A percentile compares a stretch with the other conserved stretches of the same genome.
Conservation (phyloP, 768 basidiomycete species). For the Scleroderma citrinum region DNA sequence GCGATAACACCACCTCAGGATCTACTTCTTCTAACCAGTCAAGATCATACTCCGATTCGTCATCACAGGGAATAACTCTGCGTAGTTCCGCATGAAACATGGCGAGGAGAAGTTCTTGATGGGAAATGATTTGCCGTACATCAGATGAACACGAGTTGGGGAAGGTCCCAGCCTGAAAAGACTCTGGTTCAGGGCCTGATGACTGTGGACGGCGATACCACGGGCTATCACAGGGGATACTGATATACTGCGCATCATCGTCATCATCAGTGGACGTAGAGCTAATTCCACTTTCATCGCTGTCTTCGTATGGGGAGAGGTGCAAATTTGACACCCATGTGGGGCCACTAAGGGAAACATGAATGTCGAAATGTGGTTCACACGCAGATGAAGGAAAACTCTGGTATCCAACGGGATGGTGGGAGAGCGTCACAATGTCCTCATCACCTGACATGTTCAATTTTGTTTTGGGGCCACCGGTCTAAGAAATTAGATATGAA, state of each 20-base stretch:
- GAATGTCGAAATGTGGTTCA: constrained; percentile 15
- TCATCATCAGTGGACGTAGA: constrained; percentile 20
- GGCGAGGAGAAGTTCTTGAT: constrained; percentile 28
- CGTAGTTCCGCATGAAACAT: constrained; percentile 27
- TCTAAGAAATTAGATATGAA: constrained; percentile 10
- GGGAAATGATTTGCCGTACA: constrained; percentile 27
- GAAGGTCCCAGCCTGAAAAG: constrained; percentile 15
- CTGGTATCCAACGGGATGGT: constrained; percentile 13
- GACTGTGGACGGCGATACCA: constrained; percentile 31
- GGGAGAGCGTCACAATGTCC: constrained; percentile 11
- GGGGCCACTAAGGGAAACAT: constrained; percentile 11
- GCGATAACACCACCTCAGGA: constrained; percentile 22
- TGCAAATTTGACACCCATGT: constrained; percentile 16
- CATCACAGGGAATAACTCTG: constrained; percentile 14
- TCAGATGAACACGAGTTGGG: constrained; percentile 26
- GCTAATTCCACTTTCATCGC: constrained; percentile 16
- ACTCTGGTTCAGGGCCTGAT: constrained; percentile 20
- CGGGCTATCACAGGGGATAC: constrained; percentile 33
- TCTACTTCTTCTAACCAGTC: constrained; percentile 26
- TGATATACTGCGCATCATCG: constrained; percentile 34
- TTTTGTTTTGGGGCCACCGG: constrained; percentile 6
- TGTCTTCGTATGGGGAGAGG: constrained; percentile 13
- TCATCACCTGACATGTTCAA: background rate
- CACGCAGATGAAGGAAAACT: constrained; percentile 15
- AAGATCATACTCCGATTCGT: constrained; percentile 12